Evolutionary conservation across 768 basidiomycete genomes (phyloP).

Genomic region (Clitopilus passeckerianus): DNA sequence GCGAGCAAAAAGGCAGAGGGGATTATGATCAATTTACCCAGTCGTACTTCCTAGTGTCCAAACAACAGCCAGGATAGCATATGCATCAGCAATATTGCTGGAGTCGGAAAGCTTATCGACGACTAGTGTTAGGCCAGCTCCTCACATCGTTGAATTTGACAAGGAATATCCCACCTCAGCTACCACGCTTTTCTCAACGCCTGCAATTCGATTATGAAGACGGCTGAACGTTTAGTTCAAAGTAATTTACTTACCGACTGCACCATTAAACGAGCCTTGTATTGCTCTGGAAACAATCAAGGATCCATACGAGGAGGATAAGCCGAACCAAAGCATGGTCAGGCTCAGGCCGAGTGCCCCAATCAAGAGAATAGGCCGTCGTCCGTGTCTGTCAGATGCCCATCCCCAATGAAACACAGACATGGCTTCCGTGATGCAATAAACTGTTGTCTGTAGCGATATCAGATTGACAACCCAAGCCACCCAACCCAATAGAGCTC

Average conservation of each 20-base stretch:
- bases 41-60: slow-evolving; percentile 20
- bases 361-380: slow-evolving; percentile 25
- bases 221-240: neutral
- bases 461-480: slow-evolving; percentile 2
- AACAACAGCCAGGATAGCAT: slow-evolving; percentile 20
- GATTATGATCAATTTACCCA: slow-evolving; percentile 11
- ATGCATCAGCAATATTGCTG: slow-evolving; percentile 21
- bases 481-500: slow-evolving; percentile 26
- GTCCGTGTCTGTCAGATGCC: slow-evolving; percentile 29
- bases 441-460: slow-evolving; percentile 29
- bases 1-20: neutral
- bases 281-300: slow-evolving; percentile 10
- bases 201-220: neutral
- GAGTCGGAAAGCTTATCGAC: slow-evolving; percentile 19
- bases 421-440: slow-evolving; percentile 28
- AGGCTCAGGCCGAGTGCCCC: slow-evolving; percentile 26
- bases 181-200: slow-evolving; percentile 15
- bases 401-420: slow-evolving; percentile 28
- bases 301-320: slow-evolving; percentile 20
- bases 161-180: slow-evolving; percentile 11
- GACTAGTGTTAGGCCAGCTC: neutral
- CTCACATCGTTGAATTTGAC: neutral
- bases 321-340: slow-evolving; percentile 28
- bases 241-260: slow-evolving; percentile 22
- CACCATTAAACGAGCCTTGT: slow-evolving; percentile 26